Percentiles rank a stretch among this genome's conserved stretches.
Conservation (phyloP, 305 asterid genomes). For the Fraxinus floribunda region DNA sequence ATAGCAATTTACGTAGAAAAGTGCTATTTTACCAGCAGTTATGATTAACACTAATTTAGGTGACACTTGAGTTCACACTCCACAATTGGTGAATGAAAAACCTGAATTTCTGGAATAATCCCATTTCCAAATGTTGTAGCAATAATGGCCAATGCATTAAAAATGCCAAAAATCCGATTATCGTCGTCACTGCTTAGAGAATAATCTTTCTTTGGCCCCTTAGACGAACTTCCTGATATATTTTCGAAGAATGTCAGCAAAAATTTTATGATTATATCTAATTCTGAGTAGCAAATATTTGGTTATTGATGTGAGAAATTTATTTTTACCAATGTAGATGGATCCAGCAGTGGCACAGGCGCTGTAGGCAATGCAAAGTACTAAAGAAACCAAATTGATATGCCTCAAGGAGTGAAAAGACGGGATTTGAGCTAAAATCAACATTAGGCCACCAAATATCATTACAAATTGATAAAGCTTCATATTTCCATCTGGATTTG, state of each 20-base stretch:
- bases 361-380: constrained; percentile 70
- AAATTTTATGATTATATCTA: background rate
- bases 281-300: background rate
- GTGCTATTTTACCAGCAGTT: background rate
- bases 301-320: background rate
- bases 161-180: constrained; percentile 56
- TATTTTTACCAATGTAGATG: constrained; percentile 60
- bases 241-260: background rate
- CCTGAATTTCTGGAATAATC: constrained; percentile 93
- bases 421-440: constrained; percentile 85
- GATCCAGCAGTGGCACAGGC: constrained; percentile 85
- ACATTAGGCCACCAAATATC: constrained; percentile 79
- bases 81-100: background rate
- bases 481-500: constrained; percentile 61
- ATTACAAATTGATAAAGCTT: constrained; percentile 62
- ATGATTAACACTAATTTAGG: background rate
- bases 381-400: constrained; percentile 71
- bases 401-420: constrained; percentile 90
- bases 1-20: background rate
- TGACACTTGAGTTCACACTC: background rate
- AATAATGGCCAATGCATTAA: constrained; percentile 76
- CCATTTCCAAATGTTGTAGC: constrained; percentile 96
- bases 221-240: constrained; percentile 62
- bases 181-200: constrained; percentile 42
- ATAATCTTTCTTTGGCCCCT: constrained; percentile 67